Conservation (phyloP, 345 rosid species). For the Pugionium dolabratum region DNA sequence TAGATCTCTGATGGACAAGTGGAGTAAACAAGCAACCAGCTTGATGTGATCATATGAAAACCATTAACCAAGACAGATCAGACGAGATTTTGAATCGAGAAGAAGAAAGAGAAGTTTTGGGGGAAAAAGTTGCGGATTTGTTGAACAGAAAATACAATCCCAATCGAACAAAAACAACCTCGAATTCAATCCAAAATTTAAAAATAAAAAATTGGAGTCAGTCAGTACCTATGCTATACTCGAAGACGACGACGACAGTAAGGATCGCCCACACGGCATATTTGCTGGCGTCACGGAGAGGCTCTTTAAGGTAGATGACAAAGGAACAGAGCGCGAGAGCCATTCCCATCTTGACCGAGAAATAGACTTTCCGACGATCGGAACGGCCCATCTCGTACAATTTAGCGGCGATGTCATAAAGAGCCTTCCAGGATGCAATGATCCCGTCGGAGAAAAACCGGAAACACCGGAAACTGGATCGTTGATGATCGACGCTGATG, state of each 20-base stretch:
- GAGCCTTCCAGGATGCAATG: slow-evolving; percentile 41
- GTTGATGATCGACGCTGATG: slow-evolving; percentile 28
- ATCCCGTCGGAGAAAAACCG: slow-evolving; percentile 49
- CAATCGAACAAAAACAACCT: not conserved
- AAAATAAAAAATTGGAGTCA: not conserved
- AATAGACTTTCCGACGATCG: slow-evolving; percentile 69
- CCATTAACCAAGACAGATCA: not conserved
- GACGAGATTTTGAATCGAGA: not conserved
- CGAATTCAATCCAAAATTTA: slow-evolving; percentile 2
- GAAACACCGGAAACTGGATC: slow-evolving; percentile 49
- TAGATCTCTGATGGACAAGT: not conserved
- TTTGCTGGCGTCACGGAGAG: slow-evolving; percentile 51
- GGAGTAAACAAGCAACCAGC: not conserved
- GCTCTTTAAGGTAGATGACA: slow-evolving; percentile 53
- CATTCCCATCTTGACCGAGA: slow-evolving; percentile 64
- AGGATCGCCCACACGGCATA: slow-evolving; percentile 90
- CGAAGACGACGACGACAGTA: slow-evolving; percentile 87
- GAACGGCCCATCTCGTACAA: slow-evolving; percentile 73
- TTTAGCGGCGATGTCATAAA: slow-evolving; percentile 31
- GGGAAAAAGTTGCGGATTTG: not conserved
- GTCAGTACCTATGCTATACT: slow-evolving; percentile 71
- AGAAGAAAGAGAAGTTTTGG: not conserved
- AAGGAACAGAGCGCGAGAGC: too few relatives aligned
- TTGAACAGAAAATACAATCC: not conserved
- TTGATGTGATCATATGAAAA: not conserved